Percentiles rank a stretch among this genome's conserved stretches.
Evolutionary conservation across 768 basidiomycete species (phyloP).

Genomic region (Inosperma sp.): DNA sequence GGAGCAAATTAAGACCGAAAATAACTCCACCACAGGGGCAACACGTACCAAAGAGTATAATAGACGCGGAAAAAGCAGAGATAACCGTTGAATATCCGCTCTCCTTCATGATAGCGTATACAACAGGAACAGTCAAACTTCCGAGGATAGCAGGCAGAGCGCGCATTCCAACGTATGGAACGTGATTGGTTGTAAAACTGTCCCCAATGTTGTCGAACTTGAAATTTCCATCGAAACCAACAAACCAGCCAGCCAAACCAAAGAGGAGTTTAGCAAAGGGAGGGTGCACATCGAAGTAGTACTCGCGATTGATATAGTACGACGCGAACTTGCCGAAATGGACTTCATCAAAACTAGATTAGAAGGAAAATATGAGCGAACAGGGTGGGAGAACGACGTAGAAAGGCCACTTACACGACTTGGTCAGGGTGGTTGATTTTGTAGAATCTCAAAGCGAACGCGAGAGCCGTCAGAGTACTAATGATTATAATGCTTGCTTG

Average conservation of each 20-base stretch:
- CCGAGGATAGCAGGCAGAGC: slow-evolving; percentile 89
- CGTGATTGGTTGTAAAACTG: slow-evolving; percentile 78
- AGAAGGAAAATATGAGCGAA: background rate
- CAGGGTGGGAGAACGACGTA: background rate
- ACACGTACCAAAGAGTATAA: slow-evolving; percentile 82
- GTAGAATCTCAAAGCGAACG: slow-evolving; percentile 85
- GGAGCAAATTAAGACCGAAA: background rate
- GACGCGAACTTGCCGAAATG: slow-evolving; percentile 98
- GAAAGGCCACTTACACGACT: slow-evolving; percentile 66
- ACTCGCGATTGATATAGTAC: slow-evolving; percentile 87
- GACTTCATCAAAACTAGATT: slow-evolving; percentile 91
- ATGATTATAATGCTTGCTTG: slow-evolving; percentile 62
- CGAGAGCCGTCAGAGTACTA: slow-evolving; percentile 60
- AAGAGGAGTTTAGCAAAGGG: slow-evolving; percentile 95
- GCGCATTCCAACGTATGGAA: slow-evolving; percentile 93
- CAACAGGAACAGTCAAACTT: slow-evolving; percentile 83
- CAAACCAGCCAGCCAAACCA: slow-evolving; percentile 92
- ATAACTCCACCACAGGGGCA: background rate
- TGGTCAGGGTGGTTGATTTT: slow-evolving; percentile 93
- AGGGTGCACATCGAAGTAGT: slow-evolving; percentile 99
- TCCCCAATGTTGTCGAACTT: slow-evolving; percentile 95
- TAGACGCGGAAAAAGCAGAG: slow-evolving; percentile 80
- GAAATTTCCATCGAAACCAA: slow-evolving; percentile 93
- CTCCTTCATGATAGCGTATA: slow-evolving; percentile 98
- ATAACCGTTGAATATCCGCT: slow-evolving; percentile 91